Percentiles rank a stretch among this genome's conserved stretches.
Conservation (phyloP, 306 rosid genomes). For the Hippophae rhamnoides region DNA sequence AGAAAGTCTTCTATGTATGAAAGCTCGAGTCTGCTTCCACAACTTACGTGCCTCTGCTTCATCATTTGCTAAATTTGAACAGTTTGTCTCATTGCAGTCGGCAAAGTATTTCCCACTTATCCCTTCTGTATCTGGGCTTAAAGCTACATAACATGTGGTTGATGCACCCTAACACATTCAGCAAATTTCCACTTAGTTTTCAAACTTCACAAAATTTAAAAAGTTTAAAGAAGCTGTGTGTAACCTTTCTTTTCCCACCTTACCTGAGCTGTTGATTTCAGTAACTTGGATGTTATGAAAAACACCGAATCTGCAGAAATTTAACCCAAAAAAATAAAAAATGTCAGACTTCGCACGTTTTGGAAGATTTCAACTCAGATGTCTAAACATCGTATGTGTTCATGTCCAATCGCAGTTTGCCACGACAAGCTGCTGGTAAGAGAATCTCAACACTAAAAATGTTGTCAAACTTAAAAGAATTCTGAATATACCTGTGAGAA, state of each 20-base stretch:
- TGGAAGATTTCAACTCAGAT: too few relatives aligned
- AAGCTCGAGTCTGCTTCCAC: constrained; percentile 53
- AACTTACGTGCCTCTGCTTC: constrained; percentile 63
- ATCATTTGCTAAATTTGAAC: constrained; percentile 71
- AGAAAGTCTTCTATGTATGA: constrained; percentile 45
- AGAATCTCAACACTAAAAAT: too few relatives aligned
- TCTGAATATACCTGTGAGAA: constrained; percentile 46
- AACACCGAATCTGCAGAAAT: constrained; percentile 68
- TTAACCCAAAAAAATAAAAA: too few relatives aligned
- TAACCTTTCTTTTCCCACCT: background rate
- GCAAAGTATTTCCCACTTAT: constrained; percentile 67
- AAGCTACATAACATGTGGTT: constrained; percentile 77
- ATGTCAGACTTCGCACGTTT: too few relatives aligned
- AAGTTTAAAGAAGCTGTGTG: background rate
- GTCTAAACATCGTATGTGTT: too few relatives aligned
- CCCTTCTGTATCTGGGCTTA: constrained; percentile 61
- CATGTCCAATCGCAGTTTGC: too few relatives aligned
- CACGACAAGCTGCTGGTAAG: too few relatives aligned
- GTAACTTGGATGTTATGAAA: constrained; percentile 76
- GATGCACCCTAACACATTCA: constrained; percentile 60
- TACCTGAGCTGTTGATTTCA: constrained; percentile 74
- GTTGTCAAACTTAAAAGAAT: background rate
- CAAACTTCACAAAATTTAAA: background rate
- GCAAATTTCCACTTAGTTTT: background rate
- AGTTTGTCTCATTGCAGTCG: constrained; percentile 72